Base-by-base conservation (phyloP, 257 asterid species). In the Sherardia arvensis region DNA sequence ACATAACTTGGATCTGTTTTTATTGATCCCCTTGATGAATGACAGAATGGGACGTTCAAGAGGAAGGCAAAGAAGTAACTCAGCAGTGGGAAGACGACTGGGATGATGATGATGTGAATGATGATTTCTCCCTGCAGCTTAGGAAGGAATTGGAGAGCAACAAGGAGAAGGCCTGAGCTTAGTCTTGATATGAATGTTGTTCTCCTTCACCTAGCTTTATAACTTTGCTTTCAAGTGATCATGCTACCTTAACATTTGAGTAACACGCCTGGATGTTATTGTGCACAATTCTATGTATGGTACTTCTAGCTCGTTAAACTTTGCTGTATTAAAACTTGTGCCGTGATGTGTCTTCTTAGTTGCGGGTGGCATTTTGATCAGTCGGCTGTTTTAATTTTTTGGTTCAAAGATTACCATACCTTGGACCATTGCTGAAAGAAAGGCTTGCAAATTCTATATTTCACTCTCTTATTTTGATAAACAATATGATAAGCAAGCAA, bases 31-130 rank as follows among this genome's bases (percentile, higher is more conserved):
- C 23, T 25, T 23, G 32, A n/a, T 8, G 17, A 61, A 64, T 67
- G 53, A 72, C 74, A 90, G 97, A 85, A 71, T 81, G 91, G 90
- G 90, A 85, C 66, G 84, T 63, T 71, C 79, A 81, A 64, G 89
- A 88, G 62, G 94, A 85, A 69, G 94, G 84, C 10, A 87, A 83
- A 74, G 94, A 85, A 68, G 79, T 85, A 67, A 80, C 80, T 26
- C 97, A 85, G 70, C 94, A 90, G 69, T 90, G 97, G 97, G 97
- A 90, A 71, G 97, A 90, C 70, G 97, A 90, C 62, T 90, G 95
- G 95, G 97, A 90, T 77, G 97, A 90, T 58, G 97, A 90, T 53
- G 97, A 90, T 65, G 97, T 90, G 69, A 90, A 73, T 7, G 95
- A 90, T 72, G 97, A 90, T 76, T 90, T 90, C 80, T 90, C 97